Evolutionary conservation across 192 early-diverging fungal species (phyloP), one percentile per base, ranked within the genome.

Genomic region (Coemansia sp.): DNA sequence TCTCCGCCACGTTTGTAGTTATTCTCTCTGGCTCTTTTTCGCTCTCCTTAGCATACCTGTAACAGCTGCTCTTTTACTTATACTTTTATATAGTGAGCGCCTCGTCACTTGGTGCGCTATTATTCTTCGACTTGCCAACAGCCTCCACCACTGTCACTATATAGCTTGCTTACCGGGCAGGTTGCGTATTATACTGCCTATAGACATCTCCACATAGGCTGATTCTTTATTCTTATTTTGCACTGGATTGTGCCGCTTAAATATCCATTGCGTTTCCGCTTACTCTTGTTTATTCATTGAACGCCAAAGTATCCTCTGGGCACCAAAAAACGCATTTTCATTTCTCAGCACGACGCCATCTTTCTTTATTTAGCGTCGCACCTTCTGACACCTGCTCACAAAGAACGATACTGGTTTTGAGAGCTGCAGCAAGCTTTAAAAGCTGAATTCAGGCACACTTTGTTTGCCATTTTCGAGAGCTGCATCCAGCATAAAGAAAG

Each of bases 401-500:
- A 34, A 34, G 31, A 34, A 34, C 31, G 31, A 34, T 34, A 34
- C 31, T 34, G 31, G 31, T 34, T 34, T 34, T 34, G 31, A 8
- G 31, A 34, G 31, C 31, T 34, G 31, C 31, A 34, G 31, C 31
- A 34, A 34, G 31, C 31, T 34, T 34, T 34, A 7, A 34, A 34
- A 34, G 31, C 31, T 34, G 31, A 34, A 34, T 34, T 34, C 31
- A 34, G 31, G 31, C 31, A 8, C 31, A 34, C 31, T 34, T 34
- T 34, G 31, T 34, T 34, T 34, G 31, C 31, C 31, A 11, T 52
- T 52, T 52, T 52, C 25, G 50, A 23, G 17, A 48, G 50, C 60
- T 62, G 60, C 60, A 50, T 38, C 47, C 60, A 52, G 28, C 48
- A 26, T 52, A 62, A 62, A 62, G 60, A 31, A 60, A 62, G 50